phyloP scores from a whole-genome alignment of 2,329 filamentous ascomycete genomes.

The Chrysosporium keratinophilum region DNA sequence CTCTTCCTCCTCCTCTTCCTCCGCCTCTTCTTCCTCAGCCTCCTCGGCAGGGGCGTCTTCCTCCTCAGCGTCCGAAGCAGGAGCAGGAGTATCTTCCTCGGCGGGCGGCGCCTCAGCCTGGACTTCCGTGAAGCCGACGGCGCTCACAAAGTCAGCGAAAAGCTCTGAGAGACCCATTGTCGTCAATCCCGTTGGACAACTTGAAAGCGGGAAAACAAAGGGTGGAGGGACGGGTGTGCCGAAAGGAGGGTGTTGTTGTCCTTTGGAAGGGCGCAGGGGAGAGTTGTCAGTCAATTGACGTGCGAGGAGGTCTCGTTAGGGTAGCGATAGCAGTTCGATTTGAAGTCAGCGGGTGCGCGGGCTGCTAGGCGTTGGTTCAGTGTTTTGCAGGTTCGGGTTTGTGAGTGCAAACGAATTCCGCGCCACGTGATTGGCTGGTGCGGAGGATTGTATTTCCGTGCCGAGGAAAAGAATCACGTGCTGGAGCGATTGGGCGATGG shows the following conservation, averaged over 20 bases:
- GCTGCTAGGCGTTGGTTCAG: background rate
- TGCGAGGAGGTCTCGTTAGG: background rate
- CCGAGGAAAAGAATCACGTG: constrained; percentile 9
- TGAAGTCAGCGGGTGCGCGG: background rate
- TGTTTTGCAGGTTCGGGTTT: constrained; percentile 11
- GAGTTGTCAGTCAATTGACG: constrained; percentile 15
- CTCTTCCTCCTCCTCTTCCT: constrained; percentile 71
- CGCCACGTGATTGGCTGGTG: constrained; percentile 33
- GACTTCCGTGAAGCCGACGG: constrained; percentile 51
- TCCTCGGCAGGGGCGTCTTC: constrained; percentile 43
- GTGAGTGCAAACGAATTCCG: constrained; percentile 24
- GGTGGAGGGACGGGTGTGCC: constrained; percentile 15
- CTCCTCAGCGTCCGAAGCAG: constrained; percentile 38
- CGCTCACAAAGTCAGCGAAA: constrained; percentile 55
- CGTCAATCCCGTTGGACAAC: constrained; percentile 17
- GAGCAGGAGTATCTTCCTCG: constrained; percentile 34
- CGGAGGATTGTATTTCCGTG: constrained; percentile 6
- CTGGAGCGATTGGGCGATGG: background rate
- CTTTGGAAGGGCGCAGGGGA: too few relatives aligned
- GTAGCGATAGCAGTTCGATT: background rate
- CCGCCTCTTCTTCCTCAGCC: constrained; percentile 49
- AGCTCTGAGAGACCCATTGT: constrained; percentile 56
- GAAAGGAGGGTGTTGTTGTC: too few relatives aligned
- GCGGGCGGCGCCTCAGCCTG: constrained; percentile 50
- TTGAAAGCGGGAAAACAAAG: constrained; percentile 20